Conservation (phyloP, 2,329 filamentous ascomycete species). For the Aspergillus spinulosporus region DNA sequence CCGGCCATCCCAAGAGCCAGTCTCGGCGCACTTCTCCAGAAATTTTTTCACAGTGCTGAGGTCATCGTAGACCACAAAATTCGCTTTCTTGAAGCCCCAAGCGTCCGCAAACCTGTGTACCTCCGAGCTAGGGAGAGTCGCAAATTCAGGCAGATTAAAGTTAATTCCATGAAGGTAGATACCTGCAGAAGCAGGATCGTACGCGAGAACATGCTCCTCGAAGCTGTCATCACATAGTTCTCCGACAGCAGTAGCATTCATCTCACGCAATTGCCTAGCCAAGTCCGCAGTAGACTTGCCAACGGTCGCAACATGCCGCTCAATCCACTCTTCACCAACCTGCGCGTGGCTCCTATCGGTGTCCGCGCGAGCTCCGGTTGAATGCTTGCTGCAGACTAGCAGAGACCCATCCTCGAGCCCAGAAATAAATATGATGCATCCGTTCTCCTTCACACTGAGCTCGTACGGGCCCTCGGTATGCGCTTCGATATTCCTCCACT, state of each 20-base stretch:
- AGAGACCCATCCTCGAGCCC: slow-evolving; percentile 86
- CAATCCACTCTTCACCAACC: slow-evolving; percentile 78
- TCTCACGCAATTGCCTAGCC: slow-evolving; percentile 69
- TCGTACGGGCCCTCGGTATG: slow-evolving; percentile 88
- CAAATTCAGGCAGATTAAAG: slow-evolving; percentile 88
- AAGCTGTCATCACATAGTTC: slow-evolving; percentile 96
- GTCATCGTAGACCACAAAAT: slow-evolving; percentile 74
- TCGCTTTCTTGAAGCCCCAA: slow-evolving; percentile 93
- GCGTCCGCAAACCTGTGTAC: slow-evolving; percentile 86
- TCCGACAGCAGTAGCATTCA: slow-evolving; percentile 92
- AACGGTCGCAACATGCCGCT: slow-evolving; percentile 72
- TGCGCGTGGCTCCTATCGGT: slow-evolving; percentile 74
- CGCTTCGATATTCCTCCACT: slow-evolving; percentile 74
- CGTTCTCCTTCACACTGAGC: slow-evolving; percentile 95
- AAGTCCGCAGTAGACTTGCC: slow-evolving; percentile 79
- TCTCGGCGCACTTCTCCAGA: slow-evolving; percentile 80
- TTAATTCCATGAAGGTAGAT: slow-evolving; percentile 97
- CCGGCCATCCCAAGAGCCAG: slow-evolving; percentile 82
- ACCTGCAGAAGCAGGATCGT: slow-evolving; percentile 77
- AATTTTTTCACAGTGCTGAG: slow-evolving; percentile 74
- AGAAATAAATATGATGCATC: slow-evolving; percentile 98
- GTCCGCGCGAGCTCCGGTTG: slow-evolving; percentile 77
- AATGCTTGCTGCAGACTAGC: slow-evolving; percentile 98
- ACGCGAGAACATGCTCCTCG: slow-evolving; percentile 94
- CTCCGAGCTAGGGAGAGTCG: slow-evolving; percentile 77